phyloP scores from a whole-genome alignment of 441 rosid species.

The Metrosideros polymorpha region DNA sequence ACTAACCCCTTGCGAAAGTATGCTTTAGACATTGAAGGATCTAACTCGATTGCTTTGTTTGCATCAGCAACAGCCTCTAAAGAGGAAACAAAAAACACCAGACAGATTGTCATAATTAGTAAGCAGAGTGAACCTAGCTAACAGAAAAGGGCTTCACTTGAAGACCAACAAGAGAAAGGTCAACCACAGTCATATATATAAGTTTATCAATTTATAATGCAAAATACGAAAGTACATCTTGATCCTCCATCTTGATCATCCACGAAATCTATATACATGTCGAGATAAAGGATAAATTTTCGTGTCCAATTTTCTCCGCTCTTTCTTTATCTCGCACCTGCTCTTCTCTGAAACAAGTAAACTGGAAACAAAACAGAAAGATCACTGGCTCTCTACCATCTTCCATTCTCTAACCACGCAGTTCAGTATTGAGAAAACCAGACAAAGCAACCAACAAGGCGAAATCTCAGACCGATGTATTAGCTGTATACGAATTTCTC shows the following conservation, averaged over 20 bases:
- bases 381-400: background rate
- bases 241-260: too few species aligned
- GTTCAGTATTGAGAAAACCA: background rate
- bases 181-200: too few species aligned
- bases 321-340: background rate
- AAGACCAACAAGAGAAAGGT: background rate
- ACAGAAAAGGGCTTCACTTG: too few species aligned
- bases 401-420: background rate
- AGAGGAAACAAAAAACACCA: background rate
- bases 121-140: too few species aligned
- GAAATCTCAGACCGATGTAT: background rate
- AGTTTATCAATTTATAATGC: too few species aligned
- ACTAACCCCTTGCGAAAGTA: slow-evolving; percentile 81
- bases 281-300: too few species aligned
- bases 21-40: slow-evolving; percentile 55
- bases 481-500: background rate
- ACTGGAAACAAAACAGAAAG: background rate
- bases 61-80: slow-evolving; percentile 92
- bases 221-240: too few species aligned
- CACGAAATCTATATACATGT: too few species aligned
- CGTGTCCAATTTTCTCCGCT: background rate
- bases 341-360: background rate
- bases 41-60: slow-evolving; percentile 63
- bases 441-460: background rate
- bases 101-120: background rate